Base-by-base conservation (phyloP, 2,329 filamentous ascomycete species). In the Pseudomassariella vexata region DNA sequence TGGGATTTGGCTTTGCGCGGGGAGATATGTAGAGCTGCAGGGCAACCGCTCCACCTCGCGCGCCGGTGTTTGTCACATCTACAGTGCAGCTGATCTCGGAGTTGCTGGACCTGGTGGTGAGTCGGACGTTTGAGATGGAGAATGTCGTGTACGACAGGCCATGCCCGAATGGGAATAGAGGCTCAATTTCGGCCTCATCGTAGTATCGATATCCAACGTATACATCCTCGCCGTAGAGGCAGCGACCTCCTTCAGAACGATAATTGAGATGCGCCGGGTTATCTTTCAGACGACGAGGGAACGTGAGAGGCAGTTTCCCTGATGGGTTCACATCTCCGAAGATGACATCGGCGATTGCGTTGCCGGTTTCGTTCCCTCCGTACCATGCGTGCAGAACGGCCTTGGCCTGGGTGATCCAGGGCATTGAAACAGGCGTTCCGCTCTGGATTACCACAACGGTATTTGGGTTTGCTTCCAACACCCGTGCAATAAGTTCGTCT, bases 161-260 rank as follows among this genome's bases (percentile, higher is more conserved):
- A 48, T 87, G 79, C 10, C 85, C 85, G 52, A 94, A 94, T 36
- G 81, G 71, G 58, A 89, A 90, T 18, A 82, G 68, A 0, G 80
- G 73, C 1, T 68, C 64, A 4, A 76, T 66, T 20, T 78, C 66
- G 11, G 72, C 68, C 46, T 73, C 79, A 49, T 92, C 85, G 54
- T 86, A 90, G 63, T 79, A 87, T 16, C 84, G 70, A 59, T 92
- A 92, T 3, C 85, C 85, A 23, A 90, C 68, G 53, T 86, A 90
- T 26, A 92, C 65, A 38, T 86, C 85, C 55, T 92, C 85, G 28
- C 82, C 82, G 50, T 90, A 92, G 1, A 87, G 62, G 0, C 80
- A 78, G 36, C 82, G 71, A 25, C 82, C 75, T 20, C 79, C 76
- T 54, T 90, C 83, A 10, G 72, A 71, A 19, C 70, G 63, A 55